Base-by-base conservation (phyloP, 2,329 filamentous ascomycete species). In the Nemania abortiva region DNA sequence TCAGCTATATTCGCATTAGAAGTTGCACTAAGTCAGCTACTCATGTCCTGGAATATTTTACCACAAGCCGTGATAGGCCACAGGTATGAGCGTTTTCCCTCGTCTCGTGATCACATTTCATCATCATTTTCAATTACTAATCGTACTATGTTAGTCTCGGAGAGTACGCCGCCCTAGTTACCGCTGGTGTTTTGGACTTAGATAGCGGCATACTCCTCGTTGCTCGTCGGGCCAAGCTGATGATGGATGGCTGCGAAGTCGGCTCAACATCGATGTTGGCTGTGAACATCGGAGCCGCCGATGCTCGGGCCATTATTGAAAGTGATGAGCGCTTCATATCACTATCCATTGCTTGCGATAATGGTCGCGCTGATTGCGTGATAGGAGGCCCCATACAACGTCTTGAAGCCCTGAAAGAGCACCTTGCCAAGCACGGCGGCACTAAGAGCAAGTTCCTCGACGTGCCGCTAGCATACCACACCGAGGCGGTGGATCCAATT, bases 151-250 rank as follows among this genome's bases (percentile, higher is more conserved):
- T 74, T 10, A 72, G 87, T 72, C 80, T 90, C 54, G 88, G 88
- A 60, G 88, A 90, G 75, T 89, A 89, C 72, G 87, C 88, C 57
- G 88, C 88, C 57, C 82, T 90, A 2, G 82, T 88, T 71, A 83
- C 87, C 59, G 85, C 87, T 65, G 87, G 87, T 61, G 86, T 89
- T 50, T 81, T 90, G 52, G 88, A 86, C 22, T 84, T 84, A 20
- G 81, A 83, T 64, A 87, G 89, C 76, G 86, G 87, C 77, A 81
- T 91, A 31, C 85, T 86, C 45, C 80, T 91, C 5, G 87, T 90
- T 52, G 88, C 73, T 10, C 58, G 55, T 2, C 67, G 75, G 13
- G 75, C 74, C 9, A 10, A 63, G 24, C 63, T 76, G 10, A 74
- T 76, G 62, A 59, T 57, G 7, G 53, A 15, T n/a, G 52, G 65